These are phyloP conservation scores for Blastobotrys buckinghamii DNA, from an alignment of 1,139 yeast species.

Conservation along the genomic window DNA sequence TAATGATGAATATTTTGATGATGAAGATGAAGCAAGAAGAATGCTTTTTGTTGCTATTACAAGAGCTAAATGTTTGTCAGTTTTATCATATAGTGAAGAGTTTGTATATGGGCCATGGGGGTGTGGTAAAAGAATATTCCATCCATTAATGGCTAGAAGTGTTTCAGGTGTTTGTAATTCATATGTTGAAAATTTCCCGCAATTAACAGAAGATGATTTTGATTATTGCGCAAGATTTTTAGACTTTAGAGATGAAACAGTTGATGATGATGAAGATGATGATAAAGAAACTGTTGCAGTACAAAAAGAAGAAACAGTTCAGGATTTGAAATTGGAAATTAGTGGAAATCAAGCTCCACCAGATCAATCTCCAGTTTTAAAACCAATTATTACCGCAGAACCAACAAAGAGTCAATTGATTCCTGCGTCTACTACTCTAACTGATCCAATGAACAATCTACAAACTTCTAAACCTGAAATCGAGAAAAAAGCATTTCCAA, in stretches of 20 bases:
- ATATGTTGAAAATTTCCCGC: background rate
- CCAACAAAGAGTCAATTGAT: too few relatives aligned
- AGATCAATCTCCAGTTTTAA: too few relatives aligned
- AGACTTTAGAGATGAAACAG: background rate
- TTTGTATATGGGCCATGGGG: too few relatives aligned
- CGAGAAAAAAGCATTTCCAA: too few relatives aligned
- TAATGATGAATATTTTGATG: conserved; percentile 29
- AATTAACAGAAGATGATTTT: background rate
- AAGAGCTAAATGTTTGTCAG: conserved; percentile 57
- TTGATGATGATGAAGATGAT: too few relatives aligned
- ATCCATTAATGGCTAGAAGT: background rate
- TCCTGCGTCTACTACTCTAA: too few relatives aligned
- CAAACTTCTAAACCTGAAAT: too few relatives aligned
- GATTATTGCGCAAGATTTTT: background rate
- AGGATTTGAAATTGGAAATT: too few relatives aligned
- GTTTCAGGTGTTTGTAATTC: background rate
- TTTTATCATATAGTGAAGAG: conserved; percentile 24
- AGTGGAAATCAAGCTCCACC: too few relatives aligned
- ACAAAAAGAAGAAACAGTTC: too few relatives aligned
- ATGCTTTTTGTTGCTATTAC: conserved; percentile 86
- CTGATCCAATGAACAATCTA: too few relatives aligned
- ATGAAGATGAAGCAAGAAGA: conserved; percentile 48
- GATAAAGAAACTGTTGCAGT: background rate
- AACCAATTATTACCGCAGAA: too few relatives aligned
- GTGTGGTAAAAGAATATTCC: background rate